Percentiles rank a stretch among this genome's conserved stretches.
Evolutionary conservation across 805 yeast species (phyloP).

Genomic region (Candida peoriensis): DNA sequence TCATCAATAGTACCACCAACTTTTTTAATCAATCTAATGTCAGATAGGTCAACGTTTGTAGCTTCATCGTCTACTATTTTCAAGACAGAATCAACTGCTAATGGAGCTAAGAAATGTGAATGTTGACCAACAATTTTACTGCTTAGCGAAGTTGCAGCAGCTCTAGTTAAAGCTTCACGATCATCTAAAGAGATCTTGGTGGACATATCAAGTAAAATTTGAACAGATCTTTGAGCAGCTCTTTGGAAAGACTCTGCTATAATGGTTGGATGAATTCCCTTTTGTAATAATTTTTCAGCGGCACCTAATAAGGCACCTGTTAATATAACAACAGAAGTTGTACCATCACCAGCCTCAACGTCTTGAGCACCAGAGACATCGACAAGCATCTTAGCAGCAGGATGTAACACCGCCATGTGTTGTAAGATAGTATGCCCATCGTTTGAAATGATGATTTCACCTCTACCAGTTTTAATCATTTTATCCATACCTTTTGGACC

Average conservation of each 20-base stretch:
- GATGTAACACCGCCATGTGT: conserved; percentile 98
- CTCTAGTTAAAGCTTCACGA: conserved; percentile 77
- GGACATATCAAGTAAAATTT: conserved; percentile 80
- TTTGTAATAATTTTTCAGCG: conserved; percentile 82
- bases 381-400: conserved; percentile 98
- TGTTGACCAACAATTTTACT: conserved; percentile 96
- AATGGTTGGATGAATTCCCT: conserved; percentile 93
- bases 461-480: conserved; percentile 91
- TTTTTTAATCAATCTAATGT: conserved; percentile 86
- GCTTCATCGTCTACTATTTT: conserved; percentile 60
- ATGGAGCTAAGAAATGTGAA: conserved; percentile 79
- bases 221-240: conserved; percentile 77
- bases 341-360: conserved; percentile 99
- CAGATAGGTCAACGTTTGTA: conserved; percentile 76
- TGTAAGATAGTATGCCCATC: conserved; percentile 97
- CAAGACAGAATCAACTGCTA: conserved; percentile 90
- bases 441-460: conserved; percentile 92
- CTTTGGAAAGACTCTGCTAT: conserved; percentile 94
- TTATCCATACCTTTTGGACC: conserved; percentile 99
- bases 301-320: conserved; percentile 95
- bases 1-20: conserved; percentile 98
- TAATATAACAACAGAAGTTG: conserved; percentile 93
- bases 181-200: conserved; percentile 74
- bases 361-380: conserved; percentile 98
- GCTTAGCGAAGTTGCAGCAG: conserved; percentile 90